phyloP scores from a whole-genome alignment of 2,329 filamentous ascomycete genomes.

The Scedosporium boydii region DNA sequence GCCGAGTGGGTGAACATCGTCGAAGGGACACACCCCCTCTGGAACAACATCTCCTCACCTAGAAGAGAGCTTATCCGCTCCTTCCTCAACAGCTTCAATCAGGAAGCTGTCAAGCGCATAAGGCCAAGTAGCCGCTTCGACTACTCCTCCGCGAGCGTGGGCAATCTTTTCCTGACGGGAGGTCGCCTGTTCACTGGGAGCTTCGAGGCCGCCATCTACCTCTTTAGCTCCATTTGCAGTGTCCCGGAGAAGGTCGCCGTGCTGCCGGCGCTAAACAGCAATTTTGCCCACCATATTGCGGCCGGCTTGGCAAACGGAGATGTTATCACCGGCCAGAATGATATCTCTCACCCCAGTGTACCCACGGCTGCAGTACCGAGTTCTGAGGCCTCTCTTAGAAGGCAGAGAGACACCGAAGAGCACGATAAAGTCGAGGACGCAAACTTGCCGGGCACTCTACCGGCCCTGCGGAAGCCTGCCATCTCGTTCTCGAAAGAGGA shows the following conservation, averaged over 20 bases:
- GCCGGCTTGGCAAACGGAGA: slow-evolving; percentile 69
- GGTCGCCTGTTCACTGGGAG: slow-evolving; percentile 85
- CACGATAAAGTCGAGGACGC: slow-evolving; percentile 68
- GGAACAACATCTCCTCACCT: slow-evolving; percentile 59
- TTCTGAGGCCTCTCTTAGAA: slow-evolving; percentile 29
- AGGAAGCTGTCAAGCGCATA: slow-evolving; percentile 69
- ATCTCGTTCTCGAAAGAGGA: slow-evolving; percentile 71
- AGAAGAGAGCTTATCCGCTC: slow-evolving; percentile 71
- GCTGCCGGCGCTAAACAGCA: slow-evolving; percentile 85
- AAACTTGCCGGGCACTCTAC: slow-evolving; percentile 71
- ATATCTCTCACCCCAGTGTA: slow-evolving; percentile 74
- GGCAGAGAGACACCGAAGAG: slow-evolving; percentile 24
- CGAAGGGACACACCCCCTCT: slow-evolving; percentile 69
- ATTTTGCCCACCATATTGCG: slow-evolving; percentile 91
- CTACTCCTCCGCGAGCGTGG: slow-evolving; percentile 66
- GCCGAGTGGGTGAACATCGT: slow-evolving; percentile 83
- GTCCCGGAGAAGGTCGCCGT: slow-evolving; percentile 69
- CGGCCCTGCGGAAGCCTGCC: slow-evolving; percentile 68
- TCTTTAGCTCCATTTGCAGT: slow-evolving; percentile 78
- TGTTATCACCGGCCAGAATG: slow-evolving; percentile 82
- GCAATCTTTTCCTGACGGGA: slow-evolving; percentile 74
- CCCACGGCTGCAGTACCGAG: slow-evolving; percentile 38
- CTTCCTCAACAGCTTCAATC: slow-evolving; percentile 65
- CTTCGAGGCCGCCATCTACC: slow-evolving; percentile 86
- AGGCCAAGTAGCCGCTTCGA: slow-evolving; percentile 67